Conservation (phyloP, 768 basidiomycete species). For the Lactarius hengduanensis region DNA sequence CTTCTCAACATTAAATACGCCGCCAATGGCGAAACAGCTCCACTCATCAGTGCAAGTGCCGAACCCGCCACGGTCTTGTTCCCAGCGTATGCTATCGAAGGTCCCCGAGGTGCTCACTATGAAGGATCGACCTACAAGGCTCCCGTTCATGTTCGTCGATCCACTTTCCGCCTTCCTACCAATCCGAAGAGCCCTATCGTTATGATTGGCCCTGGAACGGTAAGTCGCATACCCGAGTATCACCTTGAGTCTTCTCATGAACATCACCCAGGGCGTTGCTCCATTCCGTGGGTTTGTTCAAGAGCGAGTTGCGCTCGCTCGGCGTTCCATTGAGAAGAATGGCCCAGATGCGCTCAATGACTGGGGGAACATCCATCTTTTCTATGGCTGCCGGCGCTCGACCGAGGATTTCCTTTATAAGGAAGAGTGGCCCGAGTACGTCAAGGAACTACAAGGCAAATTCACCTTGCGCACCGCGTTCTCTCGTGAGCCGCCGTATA, state of each 20-base stretch:
- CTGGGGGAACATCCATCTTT: slow-evolving; percentile 93
- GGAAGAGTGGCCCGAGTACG: slow-evolving; percentile 92
- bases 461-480: slow-evolving; percentile 88
- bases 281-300: slow-evolving; percentile 99
- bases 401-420: slow-evolving; percentile 91
- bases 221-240: slow-evolving; percentile 43
- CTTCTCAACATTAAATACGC: slow-evolving; percentile 88
- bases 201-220: slow-evolving; percentile 99
- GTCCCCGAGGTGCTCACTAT: slow-evolving; percentile 85
- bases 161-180: slow-evolving; percentile 95
- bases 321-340: slow-evolving; percentile 93
- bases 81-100: slow-evolving; percentile 84
- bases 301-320: slow-evolving; percentile 94
- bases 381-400: slow-evolving; percentile 92
- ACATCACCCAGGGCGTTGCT: slow-evolving; percentile 76
- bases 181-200: slow-evolving; percentile 98
- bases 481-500: slow-evolving; percentile 84
- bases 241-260: slow-evolving; percentile 19
- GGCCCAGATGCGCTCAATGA: slow-evolving; percentile 89
- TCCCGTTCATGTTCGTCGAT: slow-evolving; percentile 92
- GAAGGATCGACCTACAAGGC: slow-evolving; percentile 71
- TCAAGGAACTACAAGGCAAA: slow-evolving; percentile 84
- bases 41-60: slow-evolving; percentile 40
- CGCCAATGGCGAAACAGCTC: slow-evolving; percentile 54
- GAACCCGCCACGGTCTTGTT: slow-evolving; percentile 43